Base-by-base conservation (phyloP, 192 early-diverging fungal genomes). In the Globomyces pollinis-pini region DNA sequence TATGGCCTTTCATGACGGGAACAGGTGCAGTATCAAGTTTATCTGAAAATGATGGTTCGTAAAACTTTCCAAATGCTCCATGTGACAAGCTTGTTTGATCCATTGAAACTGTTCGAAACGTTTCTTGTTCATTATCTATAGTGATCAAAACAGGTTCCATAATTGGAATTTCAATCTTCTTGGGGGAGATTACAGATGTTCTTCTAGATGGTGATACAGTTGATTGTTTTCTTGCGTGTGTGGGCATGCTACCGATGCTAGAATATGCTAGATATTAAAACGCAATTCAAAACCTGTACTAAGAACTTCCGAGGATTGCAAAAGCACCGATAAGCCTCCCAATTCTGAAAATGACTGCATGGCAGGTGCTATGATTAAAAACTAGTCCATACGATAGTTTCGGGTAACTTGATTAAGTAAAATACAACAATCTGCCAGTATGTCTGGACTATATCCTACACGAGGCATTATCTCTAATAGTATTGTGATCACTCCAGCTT, bases 11-110 rank as follows among this genome's bases (percentile, higher is more conserved):
- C 3, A 60, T 41, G 2, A 58, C 47, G 12, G 52, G 34, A 38
- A 59, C 64, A 55, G 74, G 68, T 67, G 70, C 74, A 43, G 64
- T 68, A 6, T 78, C 76, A 31, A 78, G 33, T 24, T 78, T 61
- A 1, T 56, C 53, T 2, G 67, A 7, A 34, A 78, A 77, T 30
- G 36, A n/a, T n/a, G 76, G 75, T 18, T 74, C 64, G 45, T 60
- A 77, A 58, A 78, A 77, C 34, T 72, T 72, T n/a, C 50, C 38
- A 13, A 77, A 56, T 11, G 78, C 32, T 2, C 76, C 75, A 0
- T 16, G 28, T 30, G 74, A 42, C 1, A 75, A 47, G 1, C 44
- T 47, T 20, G 44, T 47, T 28, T 38, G 53, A 12, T 20, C 32
- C 0, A 55, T 18, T 12, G 35, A 28, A 33, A 55, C 23, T 1